phyloP scores from a whole-genome alignment of 495 filamentous ascomycete genomes.

The Neurospora africana region DNA sequence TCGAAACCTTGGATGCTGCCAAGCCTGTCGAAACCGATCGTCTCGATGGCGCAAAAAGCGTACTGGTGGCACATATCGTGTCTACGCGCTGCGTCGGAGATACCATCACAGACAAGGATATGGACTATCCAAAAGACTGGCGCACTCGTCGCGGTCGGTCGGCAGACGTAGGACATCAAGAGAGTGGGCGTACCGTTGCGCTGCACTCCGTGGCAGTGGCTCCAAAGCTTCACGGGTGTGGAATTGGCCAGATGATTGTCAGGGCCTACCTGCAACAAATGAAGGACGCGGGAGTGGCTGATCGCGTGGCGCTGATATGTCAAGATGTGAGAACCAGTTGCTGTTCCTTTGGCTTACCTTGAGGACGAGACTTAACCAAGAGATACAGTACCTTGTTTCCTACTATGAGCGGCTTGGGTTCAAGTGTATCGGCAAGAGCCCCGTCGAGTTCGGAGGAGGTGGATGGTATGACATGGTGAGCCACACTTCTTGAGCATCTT shows the following conservation, averaged over 20 bases:
- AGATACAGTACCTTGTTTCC: constrained; percentile 42
- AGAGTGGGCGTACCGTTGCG: constrained; percentile 61
- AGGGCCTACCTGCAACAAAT: constrained; percentile 62
- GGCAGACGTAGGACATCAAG: constrained; percentile 47
- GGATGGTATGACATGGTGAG: constrained; percentile 68
- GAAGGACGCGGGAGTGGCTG: constrained; percentile 50
- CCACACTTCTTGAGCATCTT: background rate
- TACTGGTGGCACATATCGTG: constrained; percentile 75
- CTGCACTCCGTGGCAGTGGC: constrained; percentile 75
- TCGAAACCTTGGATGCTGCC: constrained; percentile 37
- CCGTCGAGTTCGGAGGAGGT: constrained; percentile 58
- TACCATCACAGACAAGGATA: constrained; percentile 63
- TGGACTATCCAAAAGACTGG: constrained; percentile 64
- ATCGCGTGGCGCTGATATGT: constrained; percentile 68
- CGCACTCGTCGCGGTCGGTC: constrained; percentile 22
- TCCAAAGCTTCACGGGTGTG: constrained; percentile 61
- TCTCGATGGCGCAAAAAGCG: constrained; percentile 37
- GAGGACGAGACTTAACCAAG: constrained; percentile 6
- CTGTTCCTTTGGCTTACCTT: background rate
- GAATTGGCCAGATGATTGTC: constrained; percentile 66
- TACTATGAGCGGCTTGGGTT: constrained; percentile 79
- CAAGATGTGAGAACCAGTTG: constrained; percentile 42
- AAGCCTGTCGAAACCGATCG: constrained; percentile 38
- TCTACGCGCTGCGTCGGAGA: constrained; percentile 53
- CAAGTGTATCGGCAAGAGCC: constrained; percentile 52